A percentile compares a stretch with the other conserved stretches of the same genome.
Evolutionary conservation across 768 basidiomycete genomes (phyloP).

Genomic region (Myochromella boudieri): DNA sequence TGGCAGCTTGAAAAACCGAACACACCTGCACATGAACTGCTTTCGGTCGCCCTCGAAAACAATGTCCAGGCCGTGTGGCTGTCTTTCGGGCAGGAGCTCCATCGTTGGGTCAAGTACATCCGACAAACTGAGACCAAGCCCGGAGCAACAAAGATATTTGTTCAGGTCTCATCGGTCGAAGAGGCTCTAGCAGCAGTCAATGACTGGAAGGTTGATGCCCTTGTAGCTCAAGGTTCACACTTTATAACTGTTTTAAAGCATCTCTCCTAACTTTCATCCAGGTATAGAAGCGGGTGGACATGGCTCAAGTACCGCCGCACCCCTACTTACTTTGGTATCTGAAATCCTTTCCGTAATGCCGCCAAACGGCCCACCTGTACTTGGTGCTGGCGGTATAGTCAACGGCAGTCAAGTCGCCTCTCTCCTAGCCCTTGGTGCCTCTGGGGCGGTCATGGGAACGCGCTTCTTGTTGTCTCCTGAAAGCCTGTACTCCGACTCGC

Average conservation of each 20-base stretch:
- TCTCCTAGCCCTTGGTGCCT: conserved; percentile 63
- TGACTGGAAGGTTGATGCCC: conserved; percentile 69
- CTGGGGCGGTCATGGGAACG: conserved; percentile 72
- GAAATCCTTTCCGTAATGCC: conserved; percentile 46
- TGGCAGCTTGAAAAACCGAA: conserved; percentile 65
- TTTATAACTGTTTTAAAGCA: conserved; percentile 6
- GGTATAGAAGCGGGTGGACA: conserved; percentile 85
- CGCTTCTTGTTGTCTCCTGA: conserved; percentile 72
- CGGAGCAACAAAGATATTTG: conserved; percentile 54
- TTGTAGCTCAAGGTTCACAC: conserved; percentile 73
- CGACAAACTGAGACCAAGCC: conserved; percentile 50
- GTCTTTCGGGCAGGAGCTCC: conserved; percentile 61
- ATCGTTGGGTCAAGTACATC: conserved; percentile 60
- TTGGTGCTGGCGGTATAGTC: conserved; percentile 76
- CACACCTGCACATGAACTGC: conserved; percentile 36
- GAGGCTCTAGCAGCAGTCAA: conserved; percentile 60
- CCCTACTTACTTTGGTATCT: conserved; percentile 61
- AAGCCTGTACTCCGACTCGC: conserved; percentile 52
- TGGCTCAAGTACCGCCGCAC: conserved; percentile 54
- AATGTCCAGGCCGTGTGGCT: conserved; percentile 72
- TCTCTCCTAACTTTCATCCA: conserved; percentile 25
- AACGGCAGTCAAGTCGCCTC: conserved; percentile 66
- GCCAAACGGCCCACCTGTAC: conserved; percentile 46
- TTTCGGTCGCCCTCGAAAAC: conserved; percentile 52
- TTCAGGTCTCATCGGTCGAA: conserved; percentile 60